Evolutionary conservation across 129 eudicot species (phyloP), one percentile per base, ranked within the genome.

Genomic region (Gnaphalium uliginosum): DNA sequence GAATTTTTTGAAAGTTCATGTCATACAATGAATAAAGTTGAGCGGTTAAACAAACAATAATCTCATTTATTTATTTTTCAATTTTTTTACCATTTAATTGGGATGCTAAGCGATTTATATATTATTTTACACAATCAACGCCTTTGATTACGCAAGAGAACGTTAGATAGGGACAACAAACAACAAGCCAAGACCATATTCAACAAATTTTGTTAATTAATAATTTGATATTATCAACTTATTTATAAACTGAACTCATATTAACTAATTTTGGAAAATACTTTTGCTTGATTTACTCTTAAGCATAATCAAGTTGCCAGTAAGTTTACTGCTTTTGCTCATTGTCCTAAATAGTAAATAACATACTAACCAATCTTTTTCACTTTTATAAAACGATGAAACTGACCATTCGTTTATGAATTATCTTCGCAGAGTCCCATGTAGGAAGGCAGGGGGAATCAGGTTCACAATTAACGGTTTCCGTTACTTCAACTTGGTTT

Each of bases 401-500:
- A 48, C 43, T 80, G 27, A 76, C 84, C 77, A 54, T 25, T 22
- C 33, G 32, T 74, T 66, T 70, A 22, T 41, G 53, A 19, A 64
- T 74, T 67, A 26, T 67, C 66, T 18, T 54, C 2, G 75, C 86
- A 91, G 97, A 79, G 97, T 91, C 78, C 95, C 97, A 50, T 91
- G 97, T 77, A 85, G 88, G 74, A 91, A 88, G 82, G 71, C 84
- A 65, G 97, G 95, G 7, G 97, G 97, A 14, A 83, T 91, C 5
- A 71, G 97, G 88, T 91, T 88, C 86, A 88, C 97, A 17, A 79
- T 91, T 18, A 91, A 91, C 81, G 97, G 97, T 43, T 85, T 84
- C 86, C 97, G 97, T 69, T 91, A 86, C 90, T 91, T 91, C 83
- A 91, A 91, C 86, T 66, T 91, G 85, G 92, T 91, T 15, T 58